Evolutionary conservation across 768 basidiomycete genomes (phyloP).

Genomic region (Kockovaella imperatae): DNA sequence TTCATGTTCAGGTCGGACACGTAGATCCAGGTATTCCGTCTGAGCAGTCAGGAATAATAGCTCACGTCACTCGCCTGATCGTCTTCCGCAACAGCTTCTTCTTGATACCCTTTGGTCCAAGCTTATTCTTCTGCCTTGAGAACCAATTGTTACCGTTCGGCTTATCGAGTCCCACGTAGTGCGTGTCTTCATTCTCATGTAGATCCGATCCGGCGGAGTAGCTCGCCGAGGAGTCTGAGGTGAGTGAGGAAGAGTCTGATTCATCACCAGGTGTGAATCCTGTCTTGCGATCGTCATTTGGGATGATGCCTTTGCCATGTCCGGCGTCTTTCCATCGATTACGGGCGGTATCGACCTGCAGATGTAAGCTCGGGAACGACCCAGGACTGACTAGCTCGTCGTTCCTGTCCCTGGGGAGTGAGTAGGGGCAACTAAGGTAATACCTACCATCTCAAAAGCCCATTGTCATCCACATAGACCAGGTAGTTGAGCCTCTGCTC

Average conservation of each 20-base stretch:
- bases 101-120: conserved; percentile 53
- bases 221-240: conserved; percentile 19
- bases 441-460: conserved; percentile 39
- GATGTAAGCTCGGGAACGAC: neutral
- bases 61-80: conserved; percentile 38
- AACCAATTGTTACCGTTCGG: conserved; percentile 25
- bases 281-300: conserved; percentile 8
- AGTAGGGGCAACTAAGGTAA: conserved; percentile 15
- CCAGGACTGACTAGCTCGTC: conserved; percentile 46
- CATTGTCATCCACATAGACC: conserved; percentile 53
- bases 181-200: conserved; percentile 38
- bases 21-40: conserved; percentile 63
- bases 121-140: conserved; percentile 48
- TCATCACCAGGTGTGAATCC: neutral
- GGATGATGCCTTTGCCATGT: conserved; percentile 49
- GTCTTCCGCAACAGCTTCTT: conserved; percentile 57
- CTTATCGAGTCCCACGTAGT: conserved; percentile 28
- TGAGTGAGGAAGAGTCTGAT: neutral
- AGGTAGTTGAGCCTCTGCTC: conserved; percentile 63
- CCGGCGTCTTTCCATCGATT: conserved; percentile 60
- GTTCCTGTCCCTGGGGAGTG: conserved; percentile 34
- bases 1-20: conserved; percentile 55
- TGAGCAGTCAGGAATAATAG: too few species aligned
- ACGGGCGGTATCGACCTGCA: conserved; percentile 53
- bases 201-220: conserved; percentile 20